Evolutionary conservation across 257 asterid genomes (phyloP), one percentile per base, ranked within the genome.

Genomic region (Thymus mandschuricus): DNA sequence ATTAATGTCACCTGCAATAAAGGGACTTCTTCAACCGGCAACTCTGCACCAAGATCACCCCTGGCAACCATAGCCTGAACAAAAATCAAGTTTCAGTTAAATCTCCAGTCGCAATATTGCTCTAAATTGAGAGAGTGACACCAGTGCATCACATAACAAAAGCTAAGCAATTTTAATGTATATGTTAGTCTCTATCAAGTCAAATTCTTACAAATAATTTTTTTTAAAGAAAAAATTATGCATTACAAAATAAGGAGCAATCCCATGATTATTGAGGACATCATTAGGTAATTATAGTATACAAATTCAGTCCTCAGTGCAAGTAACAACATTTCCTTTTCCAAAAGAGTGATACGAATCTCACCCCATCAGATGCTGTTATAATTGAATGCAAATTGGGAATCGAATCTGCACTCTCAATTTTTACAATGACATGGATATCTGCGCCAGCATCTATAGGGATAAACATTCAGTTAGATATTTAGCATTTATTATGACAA

Each of bases 31-130:
- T 92, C 98, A 64, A 92, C 80, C 41, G 98, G 98, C 79, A 92
- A 80, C 85, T 90, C 96, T 52, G 97, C 97, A 57, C 98, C 98
- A 70, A 92, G 98, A 87, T 92, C 98, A 56, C 98, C 98, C 81
- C 98, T 88, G 63, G 97, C 97, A 84, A 92, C 98, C 97, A 92
- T 92, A 68, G 98, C 98, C 97, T 90, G 79, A 45, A 64, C 57
- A 71, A 51, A 38, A 63, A 82, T 45, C 65, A 46, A 30, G 68
- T 63, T 67, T 49, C 64, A 62, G 66, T 66, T 51, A 65, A 21
- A 68, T 55, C 48, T 54, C 69, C 52, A 54, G 65, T 12, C 49
- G 13, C 66, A 38, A 44, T 70, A 65, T 61, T 74, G 59, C 29
- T 67, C 68, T 35, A 67, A 63, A 64, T 65, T 77, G 62, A 57